Evolutionary conservation across 73 alveolate species (phyloP).

Genomic region (Tetrahymena malaccensis): DNA sequence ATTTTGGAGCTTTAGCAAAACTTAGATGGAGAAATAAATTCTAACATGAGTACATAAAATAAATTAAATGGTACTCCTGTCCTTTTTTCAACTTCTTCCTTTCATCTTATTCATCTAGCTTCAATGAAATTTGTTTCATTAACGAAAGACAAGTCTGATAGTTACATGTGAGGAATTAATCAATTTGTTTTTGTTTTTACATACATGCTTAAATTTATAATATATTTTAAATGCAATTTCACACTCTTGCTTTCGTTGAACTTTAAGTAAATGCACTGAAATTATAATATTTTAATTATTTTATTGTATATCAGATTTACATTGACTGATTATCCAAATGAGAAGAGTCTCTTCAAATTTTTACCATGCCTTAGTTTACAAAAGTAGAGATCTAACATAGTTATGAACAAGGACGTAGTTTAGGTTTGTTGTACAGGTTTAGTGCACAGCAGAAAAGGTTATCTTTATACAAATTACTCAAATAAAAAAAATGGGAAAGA

Average conservation of each 20-base stretch:
- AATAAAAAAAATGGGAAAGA: not conserved
- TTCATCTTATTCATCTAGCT: constrained; percentile 25
- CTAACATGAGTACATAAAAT: constrained; percentile 16
- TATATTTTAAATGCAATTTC: no score
- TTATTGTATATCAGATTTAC: not conserved
- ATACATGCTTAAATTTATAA: no score
- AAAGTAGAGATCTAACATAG: not conserved
- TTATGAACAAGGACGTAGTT: not conserved
- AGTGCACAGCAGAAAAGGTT: not conserved
- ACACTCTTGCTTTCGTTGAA: not conserved
- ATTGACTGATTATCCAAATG: not conserved
- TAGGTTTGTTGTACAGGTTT: not conserved
- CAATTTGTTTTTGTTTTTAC: no score
- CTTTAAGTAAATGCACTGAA: not conserved
- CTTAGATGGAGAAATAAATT: constrained; percentile 42
- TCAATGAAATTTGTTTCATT: constrained; percentile 25
- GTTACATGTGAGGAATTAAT: not conserved
- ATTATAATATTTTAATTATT: not conserved
- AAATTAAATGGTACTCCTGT: constrained; percentile 30
- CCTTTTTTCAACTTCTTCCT: constrained; percentile 19
- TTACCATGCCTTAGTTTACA: not conserved
- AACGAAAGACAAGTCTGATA: constrained; percentile 28
- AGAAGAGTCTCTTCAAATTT: not conserved
- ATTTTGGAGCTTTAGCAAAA: constrained; percentile 6
- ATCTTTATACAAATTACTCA: not conserved